phyloP scores from a whole-genome alignment of 1,139 yeast species.

The Yamadazyma aaseri region DNA sequence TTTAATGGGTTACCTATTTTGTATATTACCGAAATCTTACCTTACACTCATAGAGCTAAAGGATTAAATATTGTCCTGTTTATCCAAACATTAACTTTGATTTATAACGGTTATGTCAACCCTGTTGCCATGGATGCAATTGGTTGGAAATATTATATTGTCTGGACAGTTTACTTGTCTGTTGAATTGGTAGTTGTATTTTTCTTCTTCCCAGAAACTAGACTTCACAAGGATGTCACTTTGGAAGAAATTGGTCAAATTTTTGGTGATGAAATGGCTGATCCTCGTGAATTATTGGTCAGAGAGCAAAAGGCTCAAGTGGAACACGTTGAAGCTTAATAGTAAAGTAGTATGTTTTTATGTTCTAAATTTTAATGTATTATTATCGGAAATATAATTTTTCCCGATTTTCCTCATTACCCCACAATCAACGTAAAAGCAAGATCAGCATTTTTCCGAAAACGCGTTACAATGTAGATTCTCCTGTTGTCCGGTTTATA shows the following conservation, averaged over 20 bases:
- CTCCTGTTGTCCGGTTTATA: too few relatives aligned
- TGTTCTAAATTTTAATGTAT: too few relatives aligned
- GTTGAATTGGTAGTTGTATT: conserved; percentile 37
- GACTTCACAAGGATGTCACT: conserved; percentile 39
- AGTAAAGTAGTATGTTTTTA: too few relatives aligned
- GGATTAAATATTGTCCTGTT: conserved; percentile 37
- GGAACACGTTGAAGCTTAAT: too few relatives aligned
- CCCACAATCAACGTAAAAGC: too few relatives aligned
- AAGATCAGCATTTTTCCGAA: too few relatives aligned
- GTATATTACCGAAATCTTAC: conserved; percentile 43
- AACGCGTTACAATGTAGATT: too few relatives aligned
- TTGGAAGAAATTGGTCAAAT: conserved; percentile 53
- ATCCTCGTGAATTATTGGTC: conserved; percentile 4
- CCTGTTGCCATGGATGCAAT: conserved; percentile 61
- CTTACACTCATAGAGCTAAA: conserved; percentile 45
- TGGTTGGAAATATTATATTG: conserved; percentile 61
- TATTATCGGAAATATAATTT: too few relatives aligned
- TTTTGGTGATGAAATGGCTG: conserved; percentile 37
- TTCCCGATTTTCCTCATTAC: too few relatives aligned
- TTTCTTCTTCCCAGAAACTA: conserved; percentile 49
- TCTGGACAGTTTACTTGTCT: conserved; percentile 41
- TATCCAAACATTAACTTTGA: conserved; percentile 22
- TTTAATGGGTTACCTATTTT: conserved; percentile 40
- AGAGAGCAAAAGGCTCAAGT: conserved; percentile 1
- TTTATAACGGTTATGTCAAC: conserved; percentile 47